Conservation (phyloP, 192 early-diverging fungal species). For the Coemansia sp. region DNA sequence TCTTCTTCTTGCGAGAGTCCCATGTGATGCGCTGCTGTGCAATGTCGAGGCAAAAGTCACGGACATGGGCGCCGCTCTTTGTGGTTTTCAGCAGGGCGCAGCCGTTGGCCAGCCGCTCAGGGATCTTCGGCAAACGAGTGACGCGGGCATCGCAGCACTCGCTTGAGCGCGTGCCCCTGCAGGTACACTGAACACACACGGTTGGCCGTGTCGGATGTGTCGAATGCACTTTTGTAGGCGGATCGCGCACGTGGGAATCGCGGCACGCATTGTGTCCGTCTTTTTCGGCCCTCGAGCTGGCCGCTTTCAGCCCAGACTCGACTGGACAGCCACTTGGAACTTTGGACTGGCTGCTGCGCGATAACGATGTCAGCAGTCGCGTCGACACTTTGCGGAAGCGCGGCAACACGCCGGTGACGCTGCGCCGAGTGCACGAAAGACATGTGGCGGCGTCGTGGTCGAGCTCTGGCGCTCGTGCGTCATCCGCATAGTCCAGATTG, state of each 20-base stretch:
- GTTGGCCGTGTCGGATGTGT: slow-evolving; percentile 27
- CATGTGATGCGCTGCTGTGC: slow-evolving; percentile 56
- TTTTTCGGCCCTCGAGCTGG: neutral
- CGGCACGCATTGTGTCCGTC: neutral
- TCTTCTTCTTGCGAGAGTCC: slow-evolving; percentile 55
- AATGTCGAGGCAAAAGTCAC: slow-evolving; percentile 54
- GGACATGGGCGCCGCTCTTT: slow-evolving; percentile 38
- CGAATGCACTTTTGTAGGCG: slow-evolving; percentile 20
- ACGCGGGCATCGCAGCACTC: slow-evolving; percentile 3
- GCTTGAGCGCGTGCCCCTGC: neutral
- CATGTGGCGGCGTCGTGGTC: slow-evolving; percentile 35
- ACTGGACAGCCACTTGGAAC: slow-evolving; percentile 10
- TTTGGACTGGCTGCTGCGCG: slow-evolving; percentile 27
- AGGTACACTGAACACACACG: slow-evolving; percentile 20
- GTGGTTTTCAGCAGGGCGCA: slow-evolving; percentile 52
- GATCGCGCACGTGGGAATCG: slow-evolving; percentile 26
- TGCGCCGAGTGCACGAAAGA: slow-evolving; percentile 41
- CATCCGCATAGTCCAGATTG: slow-evolving; percentile 2
- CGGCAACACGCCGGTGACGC: slow-evolving; percentile 43
- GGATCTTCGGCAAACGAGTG: slow-evolving; percentile 20
- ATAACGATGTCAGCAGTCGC: slow-evolving; percentile 28
- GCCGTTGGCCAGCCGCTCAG: slow-evolving; percentile 39
- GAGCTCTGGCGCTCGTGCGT: slow-evolving; percentile 11
- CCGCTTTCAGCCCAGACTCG: slow-evolving; percentile 15
- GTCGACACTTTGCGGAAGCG: slow-evolving; percentile 43